Base-by-base conservation (phyloP, 1,284 basidiomycete genomes). In the Xerocomus nothofagi region DNA sequence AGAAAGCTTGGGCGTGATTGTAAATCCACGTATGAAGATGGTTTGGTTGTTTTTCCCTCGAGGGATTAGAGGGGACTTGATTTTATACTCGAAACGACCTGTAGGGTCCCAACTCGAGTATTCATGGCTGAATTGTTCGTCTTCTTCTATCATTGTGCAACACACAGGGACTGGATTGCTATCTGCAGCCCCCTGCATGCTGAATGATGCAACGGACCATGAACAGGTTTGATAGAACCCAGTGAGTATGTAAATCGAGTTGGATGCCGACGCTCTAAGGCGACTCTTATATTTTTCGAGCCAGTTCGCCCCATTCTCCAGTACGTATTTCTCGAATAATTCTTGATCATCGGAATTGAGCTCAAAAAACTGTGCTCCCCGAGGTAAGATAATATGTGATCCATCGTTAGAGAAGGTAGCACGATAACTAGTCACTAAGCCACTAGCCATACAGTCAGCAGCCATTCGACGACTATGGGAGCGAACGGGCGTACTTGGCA, bases 141-240 rank as follows among this genome's bases (percentile, higher is more conserved):
- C 41, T 14, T 33, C 17, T 20, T 53, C 41, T 23, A 32, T 2
- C 26, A 39, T 6, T 3, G 17, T 34, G 6, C 37, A 44, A 8
- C 18, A 3, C 4, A 32, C 30, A 0, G 4, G 3, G 10, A 40
- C 48, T 1, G 48, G 48, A 12, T 50, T 11, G 1, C 24, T 29
- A 12, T 40, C 34, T 8, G 36, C 48, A 9, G 26, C 31, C 3
- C 1, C 20, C 9, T 33, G 26, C 47, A 26, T 38, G 6, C 20
- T 4, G 15, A 51, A 51, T 9, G 50, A 51, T 1, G 50, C 49
- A 21, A 51, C 6, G 2, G 31, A 52, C 50, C 50, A 53, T 12
- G 49, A 43, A 29, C 39, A 23, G 1, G 44, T 20, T 39, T 36
- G 42, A 15, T 43, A 27, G 11, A 43, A 43, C 14, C 51, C 51